These are phyloP conservation scores for Xylariaceae sp. DNA, from an alignment of 2,329 filamentous ascomycete species.

Conservation along the genomic window DNA sequence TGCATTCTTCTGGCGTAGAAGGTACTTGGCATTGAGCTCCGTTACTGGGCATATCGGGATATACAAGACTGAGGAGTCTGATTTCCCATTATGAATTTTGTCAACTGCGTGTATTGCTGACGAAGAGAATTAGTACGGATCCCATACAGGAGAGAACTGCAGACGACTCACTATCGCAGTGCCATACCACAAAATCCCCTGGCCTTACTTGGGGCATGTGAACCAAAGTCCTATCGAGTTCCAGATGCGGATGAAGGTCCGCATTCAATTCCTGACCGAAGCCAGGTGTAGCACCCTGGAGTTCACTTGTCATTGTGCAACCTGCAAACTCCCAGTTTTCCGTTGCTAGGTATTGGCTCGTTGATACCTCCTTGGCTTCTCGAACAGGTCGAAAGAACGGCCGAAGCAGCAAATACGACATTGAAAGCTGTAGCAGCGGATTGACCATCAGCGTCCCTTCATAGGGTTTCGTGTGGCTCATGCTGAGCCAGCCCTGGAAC, in stretches of 20 bases:
- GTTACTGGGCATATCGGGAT: conserved; percentile 85
- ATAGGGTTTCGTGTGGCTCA: conserved; percentile 66
- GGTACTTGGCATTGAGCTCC: conserved; percentile 66
- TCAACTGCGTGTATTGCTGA: conserved; percentile 76
- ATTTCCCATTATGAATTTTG: conserved; percentile 63
- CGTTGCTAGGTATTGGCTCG: conserved; percentile 43
- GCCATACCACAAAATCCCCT: conserved; percentile 79
- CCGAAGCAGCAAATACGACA: conserved; percentile 74
- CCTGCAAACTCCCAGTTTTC: conserved; percentile 59
- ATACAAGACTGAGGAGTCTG: conserved; percentile 81
- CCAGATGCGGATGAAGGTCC: conserved; percentile 64
- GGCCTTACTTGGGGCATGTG: conserved; percentile 65
- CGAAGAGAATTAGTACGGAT: neutral
- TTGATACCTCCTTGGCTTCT: conserved; percentile 32
- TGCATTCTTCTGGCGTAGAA: conserved; percentile 64
- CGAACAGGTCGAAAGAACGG: conserved; percentile 69
- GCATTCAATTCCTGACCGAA: conserved; percentile 65
- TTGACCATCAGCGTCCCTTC: conserved; percentile 83
- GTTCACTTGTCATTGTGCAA: conserved; percentile 44
- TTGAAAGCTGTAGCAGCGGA: conserved; percentile 70
- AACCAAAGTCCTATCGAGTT: conserved; percentile 65
- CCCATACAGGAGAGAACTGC: conserved; percentile 1
- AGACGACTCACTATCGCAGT: conserved; percentile 60
- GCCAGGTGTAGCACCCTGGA: conserved; percentile 68
- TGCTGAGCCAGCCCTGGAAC: conserved; percentile 85